These are phyloP conservation scores for Boletus fagicola DNA, from an alignment of 768 basidiomycete species.

Conservation along the genomic window DNA sequence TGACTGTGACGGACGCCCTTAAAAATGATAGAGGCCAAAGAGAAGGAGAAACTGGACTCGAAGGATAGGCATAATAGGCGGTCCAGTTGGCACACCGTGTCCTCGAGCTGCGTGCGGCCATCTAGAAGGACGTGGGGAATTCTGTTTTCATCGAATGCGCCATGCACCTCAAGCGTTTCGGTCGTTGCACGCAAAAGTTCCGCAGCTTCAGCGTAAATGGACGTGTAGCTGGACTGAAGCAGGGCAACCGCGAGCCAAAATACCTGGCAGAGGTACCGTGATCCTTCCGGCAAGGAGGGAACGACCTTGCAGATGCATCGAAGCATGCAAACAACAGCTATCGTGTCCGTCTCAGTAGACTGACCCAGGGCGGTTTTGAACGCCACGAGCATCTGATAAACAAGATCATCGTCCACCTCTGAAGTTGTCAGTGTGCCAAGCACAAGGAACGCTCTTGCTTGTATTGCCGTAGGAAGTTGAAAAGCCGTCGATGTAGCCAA, in stretches of 20 bases:
- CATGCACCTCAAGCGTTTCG: slow-evolving; percentile 60
- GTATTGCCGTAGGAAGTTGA: slow-evolving; percentile 85
- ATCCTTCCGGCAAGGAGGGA: slow-evolving; percentile 63
- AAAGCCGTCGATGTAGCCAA: slow-evolving; percentile 85
- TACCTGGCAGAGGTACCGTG: slow-evolving; percentile 68
- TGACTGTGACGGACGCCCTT: slow-evolving; percentile 76
- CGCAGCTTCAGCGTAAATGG: slow-evolving; percentile 67
- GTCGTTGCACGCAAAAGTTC: slow-evolving; percentile 63
- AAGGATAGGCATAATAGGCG: slow-evolving; percentile 72
- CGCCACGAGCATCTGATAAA: slow-evolving; percentile 91
- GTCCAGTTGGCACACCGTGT: slow-evolving; percentile 70
- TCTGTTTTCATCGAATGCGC: slow-evolving; percentile 51
- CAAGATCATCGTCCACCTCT: slow-evolving; percentile 88
- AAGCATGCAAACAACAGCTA: slow-evolving; percentile 82
- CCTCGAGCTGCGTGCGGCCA: slow-evolving; percentile 60
- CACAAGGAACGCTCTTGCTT: slow-evolving; percentile 81
- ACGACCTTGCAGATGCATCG: slow-evolving; percentile 79
- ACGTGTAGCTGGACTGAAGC: slow-evolving; percentile 72
- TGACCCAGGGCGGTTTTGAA: slow-evolving; percentile 69
- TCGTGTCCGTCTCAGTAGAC: slow-evolving; percentile 66
- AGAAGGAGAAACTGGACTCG: slow-evolving; percentile 76
- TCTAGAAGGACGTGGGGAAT: slow-evolving; percentile 62
- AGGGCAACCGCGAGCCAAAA: slow-evolving; percentile 90
- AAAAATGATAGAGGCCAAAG: slow-evolving; percentile 78
- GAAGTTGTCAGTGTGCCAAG: slow-evolving; percentile 79